These are phyloP conservation scores for Sophora flavescens DNA, from an alignment of 306 rosid species.

Conservation along the genomic window DNA sequence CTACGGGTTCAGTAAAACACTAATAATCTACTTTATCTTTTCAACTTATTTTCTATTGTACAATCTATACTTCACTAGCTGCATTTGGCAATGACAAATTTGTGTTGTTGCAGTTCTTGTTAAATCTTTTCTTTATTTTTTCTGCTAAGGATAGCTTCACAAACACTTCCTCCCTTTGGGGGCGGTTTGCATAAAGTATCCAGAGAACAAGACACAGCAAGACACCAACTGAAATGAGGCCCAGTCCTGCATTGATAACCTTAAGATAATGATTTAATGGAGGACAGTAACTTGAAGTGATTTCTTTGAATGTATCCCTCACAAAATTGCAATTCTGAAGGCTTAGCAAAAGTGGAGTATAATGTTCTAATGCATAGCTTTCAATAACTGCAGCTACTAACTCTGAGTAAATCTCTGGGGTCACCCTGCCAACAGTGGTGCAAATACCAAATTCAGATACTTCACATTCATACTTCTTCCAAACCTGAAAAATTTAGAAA, in stretches of 20 bases:
- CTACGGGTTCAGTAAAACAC: slow-evolving; percentile 11
- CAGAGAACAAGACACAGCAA: slow-evolving; percentile 89
- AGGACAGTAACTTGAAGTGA: slow-evolving; percentile 73
- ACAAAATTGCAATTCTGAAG: slow-evolving; percentile 92
- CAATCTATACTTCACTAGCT: slow-evolving; percentile 47
- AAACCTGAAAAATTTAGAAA: slow-evolving; percentile 59
- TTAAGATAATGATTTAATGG: slow-evolving; percentile 72
- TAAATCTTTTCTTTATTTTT: slow-evolving; percentile 49
- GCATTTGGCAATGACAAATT: slow-evolving; percentile 46
- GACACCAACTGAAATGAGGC: slow-evolving; percentile 78
- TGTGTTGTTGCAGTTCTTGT: slow-evolving; percentile 32
- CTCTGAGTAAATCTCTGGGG: slow-evolving; percentile 70
- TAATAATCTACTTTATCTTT: not conserved
- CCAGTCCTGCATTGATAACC: slow-evolving; percentile 77
- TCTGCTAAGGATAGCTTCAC: slow-evolving; percentile 55
- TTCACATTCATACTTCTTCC: slow-evolving; percentile 75
- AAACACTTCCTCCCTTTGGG: slow-evolving; percentile 85
- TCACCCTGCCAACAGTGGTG: slow-evolving; percentile 72
- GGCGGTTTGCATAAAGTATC: slow-evolving; percentile 91
- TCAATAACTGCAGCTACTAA: slow-evolving; percentile 74
- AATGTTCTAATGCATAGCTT: slow-evolving; percentile 88
- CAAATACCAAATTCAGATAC: slow-evolving; percentile 63
- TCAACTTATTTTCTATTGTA: slow-evolving; percentile 8
- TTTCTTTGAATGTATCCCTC: slow-evolving; percentile 75
- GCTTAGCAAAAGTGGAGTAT: slow-evolving; percentile 76